Evolutionary conservation across 495 filamentous ascomycete genomes (phyloP).

Genomic region (Alectoria sarmentosa): DNA sequence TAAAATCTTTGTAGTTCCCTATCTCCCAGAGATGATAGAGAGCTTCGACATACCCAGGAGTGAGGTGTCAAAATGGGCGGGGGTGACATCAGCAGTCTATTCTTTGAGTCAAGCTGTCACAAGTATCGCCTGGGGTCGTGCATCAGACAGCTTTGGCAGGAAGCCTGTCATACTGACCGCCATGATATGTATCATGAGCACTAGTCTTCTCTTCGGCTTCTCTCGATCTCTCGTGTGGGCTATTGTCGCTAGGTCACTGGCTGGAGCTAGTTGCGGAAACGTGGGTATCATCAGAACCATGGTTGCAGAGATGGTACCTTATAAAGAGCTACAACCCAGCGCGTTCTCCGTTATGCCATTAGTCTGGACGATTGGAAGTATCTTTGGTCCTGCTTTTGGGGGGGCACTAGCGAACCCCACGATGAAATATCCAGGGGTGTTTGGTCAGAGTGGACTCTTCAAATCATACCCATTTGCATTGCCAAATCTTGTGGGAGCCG

Average conservation of each 20-base stretch:
- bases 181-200: conserved; percentile 63
- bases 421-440: conserved; percentile 57
- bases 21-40: conserved; percentile 84
- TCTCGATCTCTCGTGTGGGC: conserved; percentile 65
- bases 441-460: conserved; percentile 60
- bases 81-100: conserved; percentile 65
- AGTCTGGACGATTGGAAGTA: conserved; percentile 67
- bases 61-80: conserved; percentile 71
- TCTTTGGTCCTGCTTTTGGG: conserved; percentile 86
- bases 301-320: conserved; percentile 76
- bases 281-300: conserved; percentile 76
- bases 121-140: conserved; percentile 71
- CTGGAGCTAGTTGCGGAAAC: conserved; percentile 70
- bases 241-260: conserved; percentile 57
- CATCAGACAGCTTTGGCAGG: conserved; percentile 64
- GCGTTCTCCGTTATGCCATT: conserved; percentile 84
- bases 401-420: conserved; percentile 77
- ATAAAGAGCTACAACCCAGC: conserved; percentile 71
- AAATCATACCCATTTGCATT: conserved; percentile 70
- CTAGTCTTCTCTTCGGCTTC: conserved; percentile 70
- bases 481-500: conserved; percentile 70
- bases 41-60: conserved; percentile 65
- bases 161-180: conserved; percentile 69
- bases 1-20: conserved; percentile 58
- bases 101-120: conserved; percentile 65